Evolutionary conservation across 495 filamentous ascomycete species (phyloP), one percentile per base, ranked within the genome.

Genomic region (Lepraria neglecta): DNA sequence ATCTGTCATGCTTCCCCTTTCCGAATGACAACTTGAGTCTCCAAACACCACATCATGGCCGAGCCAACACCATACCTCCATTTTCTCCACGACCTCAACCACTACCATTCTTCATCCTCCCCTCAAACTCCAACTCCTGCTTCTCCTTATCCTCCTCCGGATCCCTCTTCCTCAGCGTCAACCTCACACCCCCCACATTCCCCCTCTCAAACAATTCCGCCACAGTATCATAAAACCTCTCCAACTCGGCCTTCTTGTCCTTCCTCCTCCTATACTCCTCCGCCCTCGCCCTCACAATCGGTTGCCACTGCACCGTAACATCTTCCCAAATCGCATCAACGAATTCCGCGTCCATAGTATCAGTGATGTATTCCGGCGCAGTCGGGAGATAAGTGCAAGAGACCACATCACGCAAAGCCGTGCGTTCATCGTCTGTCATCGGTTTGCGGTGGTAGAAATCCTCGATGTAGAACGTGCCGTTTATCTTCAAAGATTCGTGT

Each of bases 311-410:
- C 44, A 27, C 45, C 19, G 57, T 50, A 3, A 59, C 45, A 31
- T 59, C 57, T 51, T 59, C 57, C 15, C 47, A 59, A 38, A 27
- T 30, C 10, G 38, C 7, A 40, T 17, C 24, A 30, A 15, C 57
- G 19, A 59, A 59, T 4, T 44, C 57, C 44, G 46, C 45, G 15
- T 38, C 45, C 15, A 3, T n/a, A 11, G 47, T 19, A 28, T 33
- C 45, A n/a, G 44, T 30, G 38, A 9, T 17, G 31, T 59, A 50
- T 3, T 40, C 19, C 11, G 45, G 38, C 11, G 17, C 21, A 17
- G 30, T 50, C 24, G 57, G 57, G n/a, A 59, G 45, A 30, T 50
- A 59, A 40, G 45, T 33, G 27, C 57, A 59, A 15, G 57, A 30
- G 1, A 59, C 24, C 6, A 59, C 15, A 9, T 42, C 24, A 3